Percentiles rank a stretch among this genome's conserved stretches.
Evolutionary conservation across 129 eudicot species (phyloP).

Genomic region (Saussurea involucrata): DNA sequence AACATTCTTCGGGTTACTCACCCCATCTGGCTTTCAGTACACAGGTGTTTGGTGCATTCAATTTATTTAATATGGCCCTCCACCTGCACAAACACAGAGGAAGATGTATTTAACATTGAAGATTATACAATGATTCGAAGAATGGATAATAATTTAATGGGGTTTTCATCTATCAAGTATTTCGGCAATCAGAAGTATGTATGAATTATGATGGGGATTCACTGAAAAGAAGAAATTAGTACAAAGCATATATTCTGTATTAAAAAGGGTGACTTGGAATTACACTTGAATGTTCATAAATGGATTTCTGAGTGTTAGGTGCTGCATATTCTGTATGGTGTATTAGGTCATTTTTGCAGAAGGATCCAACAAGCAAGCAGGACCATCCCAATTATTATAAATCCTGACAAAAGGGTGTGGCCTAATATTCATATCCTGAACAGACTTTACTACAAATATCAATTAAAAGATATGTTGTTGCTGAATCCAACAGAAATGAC

Average conservation of each 20-base stretch:
- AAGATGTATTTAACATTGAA: not conserved
- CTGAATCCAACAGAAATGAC: conserved; percentile 18
- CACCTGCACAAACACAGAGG: not conserved
- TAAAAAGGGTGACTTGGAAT: conserved; percentile 17
- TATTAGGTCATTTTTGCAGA: conserved; percentile 25
- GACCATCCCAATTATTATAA: conserved; percentile 26
- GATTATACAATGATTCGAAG: not conserved
- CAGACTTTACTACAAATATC: conserved; percentile 10
- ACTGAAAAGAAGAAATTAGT: not conserved
- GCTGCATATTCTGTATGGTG: conserved; percentile 12
- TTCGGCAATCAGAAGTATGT: not conserved
- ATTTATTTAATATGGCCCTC: not conserved
- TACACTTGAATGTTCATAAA: conserved; percentile 10
- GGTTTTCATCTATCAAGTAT: not conserved
- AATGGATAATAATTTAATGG: not conserved
- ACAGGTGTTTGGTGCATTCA: conserved; percentile 2
- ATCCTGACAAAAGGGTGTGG: conserved; percentile 31
- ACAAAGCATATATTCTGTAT: not conserved
- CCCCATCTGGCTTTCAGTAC: not conserved
- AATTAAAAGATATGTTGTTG: not conserved
- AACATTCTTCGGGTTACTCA: conserved; percentile 22
- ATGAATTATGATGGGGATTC: conserved; percentile 10
- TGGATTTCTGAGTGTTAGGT: conserved; percentile 11
- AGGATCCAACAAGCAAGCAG: conserved; percentile 22
- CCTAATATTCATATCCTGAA: conserved; percentile 23